Evolutionary conservation across 2,329 filamentous ascomycete species (phyloP).

Genomic region (Fusarium sp.): DNA sequence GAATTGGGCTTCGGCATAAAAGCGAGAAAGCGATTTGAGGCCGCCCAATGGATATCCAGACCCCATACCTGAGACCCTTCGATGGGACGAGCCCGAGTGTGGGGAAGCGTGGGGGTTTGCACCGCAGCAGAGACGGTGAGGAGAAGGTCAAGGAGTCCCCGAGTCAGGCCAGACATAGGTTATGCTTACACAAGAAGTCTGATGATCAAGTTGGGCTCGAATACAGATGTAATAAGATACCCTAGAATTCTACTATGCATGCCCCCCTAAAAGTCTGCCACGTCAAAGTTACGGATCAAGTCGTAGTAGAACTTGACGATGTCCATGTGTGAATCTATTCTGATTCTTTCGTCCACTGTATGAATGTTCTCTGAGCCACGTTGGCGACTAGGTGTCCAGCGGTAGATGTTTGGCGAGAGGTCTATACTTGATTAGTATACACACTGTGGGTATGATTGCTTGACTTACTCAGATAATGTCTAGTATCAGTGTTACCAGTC

Average conservation of each 20-base stretch:
- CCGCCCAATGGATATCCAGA: neutral
- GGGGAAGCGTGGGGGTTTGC: constrained; percentile 29
- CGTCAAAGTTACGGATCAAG: constrained; percentile 60
- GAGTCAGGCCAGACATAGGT: constrained; percentile 1
- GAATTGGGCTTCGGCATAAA: neutral
- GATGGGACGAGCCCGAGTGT: constrained; percentile 15
- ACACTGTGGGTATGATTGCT: neutral
- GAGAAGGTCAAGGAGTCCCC: constrained; percentile 1
- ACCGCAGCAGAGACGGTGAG: constrained; percentile 9
- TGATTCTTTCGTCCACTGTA: constrained; percentile 57
- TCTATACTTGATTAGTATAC: constrained; percentile 34
- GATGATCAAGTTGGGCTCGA: neutral
- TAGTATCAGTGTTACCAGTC: constrained; percentile 58
- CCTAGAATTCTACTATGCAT: constrained; percentile 3
- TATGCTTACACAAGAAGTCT: neutral
- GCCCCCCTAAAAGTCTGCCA: constrained; percentile 46
- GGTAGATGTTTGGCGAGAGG: constrained; percentile 53
- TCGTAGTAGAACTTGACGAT: constrained; percentile 59
- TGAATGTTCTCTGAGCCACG: constrained; percentile 52
- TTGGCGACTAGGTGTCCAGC: constrained; percentile 56
- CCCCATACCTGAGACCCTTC: neutral
- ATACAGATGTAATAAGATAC: constrained; percentile 4
- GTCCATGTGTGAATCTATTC: constrained; percentile 55
- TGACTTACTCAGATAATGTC: constrained; percentile 55
- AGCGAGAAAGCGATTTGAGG: constrained; percentile 1